Evolutionary conservation across 495 filamentous ascomycete genomes (phyloP), one percentile per base, ranked within the genome.

Genomic region (Aspergillus sclerotiicarbonarius): DNA sequence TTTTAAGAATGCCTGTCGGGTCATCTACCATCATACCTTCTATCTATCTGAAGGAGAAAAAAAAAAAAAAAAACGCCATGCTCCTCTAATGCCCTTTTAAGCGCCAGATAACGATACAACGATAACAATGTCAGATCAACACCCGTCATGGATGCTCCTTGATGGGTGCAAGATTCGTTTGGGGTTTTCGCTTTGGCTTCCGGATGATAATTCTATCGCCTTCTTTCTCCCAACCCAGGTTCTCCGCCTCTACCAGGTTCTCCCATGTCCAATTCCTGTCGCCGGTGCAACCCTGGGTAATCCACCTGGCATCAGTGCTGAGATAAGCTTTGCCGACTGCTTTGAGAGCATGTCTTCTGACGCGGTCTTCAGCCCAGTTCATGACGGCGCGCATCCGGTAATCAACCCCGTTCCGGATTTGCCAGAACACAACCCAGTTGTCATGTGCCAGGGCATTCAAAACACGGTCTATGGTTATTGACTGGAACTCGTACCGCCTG

Each of bases 271-370:
- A 82, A 55, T 68, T 69, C 73, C 90, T 86, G 47, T 85, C 89
- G 4, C 76, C 76, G 8, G 75, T 76, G 53, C 74, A 78, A 33
- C 71, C 72, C 49, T 69, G 64, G 53, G 75, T 53, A 21, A 83
- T 63, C 74, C 76, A 83, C 15, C 55, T 62, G 54, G 83, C 67
- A 59, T 90, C 85, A 10, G 90, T 82, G 43, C 69, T 86, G 59
- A 96, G 74, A 71, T 98, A 98, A 12, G 85, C 81, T 71, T 86
- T 81, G 10, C 91, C 90, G 44, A 97, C 81, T 62, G 91, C 91
- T 73, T 91, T 91, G 56, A 98, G 76, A 54, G 91, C 84, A 58
- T 89, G 86, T 62, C 76, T 77, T 60, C 85, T 79, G 63, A 97
- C 77, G 51, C 81, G 74, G 20, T 84, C 82, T 58, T 90, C 88